Percentiles rank a stretch among this genome's conserved stretches.
phyloP scores from a whole-genome alignment of 2,329 filamentous ascomycete species.

The Neonectria neomacrospora region DNA sequence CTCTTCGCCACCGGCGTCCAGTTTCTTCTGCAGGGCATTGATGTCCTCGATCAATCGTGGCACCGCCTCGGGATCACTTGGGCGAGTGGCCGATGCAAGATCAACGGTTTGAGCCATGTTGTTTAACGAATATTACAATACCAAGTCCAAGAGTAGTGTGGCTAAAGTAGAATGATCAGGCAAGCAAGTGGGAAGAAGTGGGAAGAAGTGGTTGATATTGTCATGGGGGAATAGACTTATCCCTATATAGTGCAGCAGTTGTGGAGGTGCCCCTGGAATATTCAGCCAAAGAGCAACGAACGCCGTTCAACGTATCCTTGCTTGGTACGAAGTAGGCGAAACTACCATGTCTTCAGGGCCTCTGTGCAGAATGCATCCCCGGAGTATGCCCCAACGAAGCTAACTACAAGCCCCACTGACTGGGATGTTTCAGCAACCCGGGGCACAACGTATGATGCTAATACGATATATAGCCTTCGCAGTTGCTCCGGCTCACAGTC shows the following conservation, averaged over 20 bases:
- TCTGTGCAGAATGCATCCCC: background rate
- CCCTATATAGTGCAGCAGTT: background rate
- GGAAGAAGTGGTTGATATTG: background rate
- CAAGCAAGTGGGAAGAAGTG: background rate
- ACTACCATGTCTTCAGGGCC: background rate
- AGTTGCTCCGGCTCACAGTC: background rate
- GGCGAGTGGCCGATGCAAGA: background rate
- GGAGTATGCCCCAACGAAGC: background rate
- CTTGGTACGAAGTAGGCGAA: background rate
- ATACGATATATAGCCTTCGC: background rate
- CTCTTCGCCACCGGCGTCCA: slow-evolving; percentile 9
- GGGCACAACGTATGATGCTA: background rate
- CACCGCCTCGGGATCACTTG: background rate
- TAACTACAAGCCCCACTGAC: background rate
- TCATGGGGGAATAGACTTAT: background rate
- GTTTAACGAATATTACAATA: background rate
- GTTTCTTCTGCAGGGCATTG: background rate
- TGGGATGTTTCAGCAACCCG: background rate
- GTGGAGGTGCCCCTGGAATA: background rate
- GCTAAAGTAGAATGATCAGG: background rate
- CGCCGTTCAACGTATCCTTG: background rate
- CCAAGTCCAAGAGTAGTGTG: background rate
- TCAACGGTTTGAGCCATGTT: background rate
- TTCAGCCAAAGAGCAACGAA: background rate
- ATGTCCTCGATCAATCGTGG: background rate